Base-by-base conservation (phyloP, 257 asterid genomes). In the Asclepias syriaca region DNA sequence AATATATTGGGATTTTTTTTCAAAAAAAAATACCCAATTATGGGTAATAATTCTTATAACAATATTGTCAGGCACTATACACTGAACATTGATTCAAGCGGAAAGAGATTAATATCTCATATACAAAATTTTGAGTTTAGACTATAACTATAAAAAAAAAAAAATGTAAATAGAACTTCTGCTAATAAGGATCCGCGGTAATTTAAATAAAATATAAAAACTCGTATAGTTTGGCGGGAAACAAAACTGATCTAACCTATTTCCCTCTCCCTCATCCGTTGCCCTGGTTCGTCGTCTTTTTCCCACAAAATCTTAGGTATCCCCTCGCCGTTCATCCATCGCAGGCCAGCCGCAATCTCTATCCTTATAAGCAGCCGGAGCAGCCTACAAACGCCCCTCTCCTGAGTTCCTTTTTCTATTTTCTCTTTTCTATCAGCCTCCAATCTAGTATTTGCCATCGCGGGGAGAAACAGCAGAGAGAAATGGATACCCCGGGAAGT, bases 401-500 rank as follows among this genome's bases (percentile, higher is more conserved):
- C 18, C 14, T 59, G 10, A 16, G 0, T 6, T 59, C n/a, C 40
- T 27, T 27, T 14, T 24, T 0, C 40, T 58, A 6, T 24, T 59
- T 32, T 59, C 6, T 27, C 11, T 45, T 45, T 18, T n/a, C 34
- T 67, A 8, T 68, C 45, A 2, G 5, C 14, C 18, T 48, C 60
- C 45, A 24, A 60, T 3, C 2, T 57, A 3, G 6, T 57, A 5
- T 10, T 34, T 57, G 37, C 64, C 18, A 57, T 9, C 37, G 3
- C 18, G 13, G 61, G 75, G 43, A 39, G 54, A 69, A 65, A 22
- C 53, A 55, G 11, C 73, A 55, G 59, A 71, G 15, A 74, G 79
- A 80, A 59, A 92, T 90, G 98, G 77, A 76, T 66, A 82, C 75
- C 60, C 89, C 77, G 53, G 89, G 71, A 53, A 81, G 76, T 72